phyloP scores from a whole-genome alignment of 306 rosid genomes.

The Arachis hypogaea region DNA sequence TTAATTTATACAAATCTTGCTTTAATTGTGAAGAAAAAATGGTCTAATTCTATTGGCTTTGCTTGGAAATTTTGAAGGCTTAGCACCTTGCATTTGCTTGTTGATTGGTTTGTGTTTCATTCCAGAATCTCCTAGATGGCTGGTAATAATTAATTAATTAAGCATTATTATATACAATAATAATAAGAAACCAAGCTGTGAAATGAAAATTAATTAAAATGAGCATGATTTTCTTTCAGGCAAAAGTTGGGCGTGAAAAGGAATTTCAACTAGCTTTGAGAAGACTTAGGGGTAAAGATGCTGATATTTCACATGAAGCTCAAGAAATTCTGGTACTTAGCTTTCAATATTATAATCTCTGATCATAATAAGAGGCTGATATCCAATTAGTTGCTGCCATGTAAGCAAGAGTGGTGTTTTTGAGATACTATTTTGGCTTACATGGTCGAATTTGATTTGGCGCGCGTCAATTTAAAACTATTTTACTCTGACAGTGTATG shows the following conservation, averaged over 20 bases:
- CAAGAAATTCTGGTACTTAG: slow-evolving; percentile 68
- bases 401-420: too few species aligned
- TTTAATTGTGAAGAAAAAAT: neutral
- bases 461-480: too few species aligned
- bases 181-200: neutral
- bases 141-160: slow-evolving; percentile 48
- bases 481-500: too few species aligned
- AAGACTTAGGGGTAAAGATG: slow-evolving; percentile 59
- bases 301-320: slow-evolving; percentile 66
- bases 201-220: slow-evolving; percentile 1
- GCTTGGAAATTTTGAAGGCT: slow-evolving; percentile 53
- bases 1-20: neutral
- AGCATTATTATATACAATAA: neutral
- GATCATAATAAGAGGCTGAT: too few species aligned
- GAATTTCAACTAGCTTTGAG: slow-evolving; percentile 66
- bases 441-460: too few species aligned
- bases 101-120: slow-evolving; percentile 71
- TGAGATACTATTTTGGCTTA: too few species aligned
- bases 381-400: too few species aligned
- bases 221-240: slow-evolving; percentile 48
- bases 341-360: slow-evolving; percentile 7
- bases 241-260: slow-evolving; percentile 62
- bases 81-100: slow-evolving; percentile 66
- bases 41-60: slow-evolving; percentile 32
- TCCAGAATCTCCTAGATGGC: slow-evolving; percentile 97